Evolutionary conservation across 257 asterid genomes (phyloP).

Genomic region (Primulina tabacum): DNA sequence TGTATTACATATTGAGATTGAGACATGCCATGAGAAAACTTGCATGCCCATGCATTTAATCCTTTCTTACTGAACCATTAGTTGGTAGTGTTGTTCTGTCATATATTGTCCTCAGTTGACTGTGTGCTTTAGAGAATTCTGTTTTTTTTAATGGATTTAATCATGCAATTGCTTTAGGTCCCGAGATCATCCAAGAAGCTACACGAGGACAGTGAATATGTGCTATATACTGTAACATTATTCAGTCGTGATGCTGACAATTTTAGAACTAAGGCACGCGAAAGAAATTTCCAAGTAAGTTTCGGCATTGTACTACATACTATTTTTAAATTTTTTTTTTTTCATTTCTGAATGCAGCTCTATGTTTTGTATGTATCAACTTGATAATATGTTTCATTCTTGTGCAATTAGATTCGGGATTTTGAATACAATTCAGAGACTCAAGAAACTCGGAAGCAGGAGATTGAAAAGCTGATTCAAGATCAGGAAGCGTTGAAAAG

Average conservation of each 20-base stretch:
- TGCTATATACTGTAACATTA: conserved; percentile 71
- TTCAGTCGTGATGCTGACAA: conserved; percentile 93
- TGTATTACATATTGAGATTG: conserved; percentile 4
- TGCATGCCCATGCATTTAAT: conserved; percentile 7
- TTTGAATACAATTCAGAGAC: conserved; percentile 70
- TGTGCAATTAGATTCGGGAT: conserved; percentile 64
- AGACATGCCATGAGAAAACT: background rate
- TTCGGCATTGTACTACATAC: conserved; percentile 7
- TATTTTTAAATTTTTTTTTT: too few species aligned
- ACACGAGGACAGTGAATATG: conserved; percentile 82
- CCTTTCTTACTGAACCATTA: conserved; percentile 12
- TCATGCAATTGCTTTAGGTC: conserved; percentile 47
- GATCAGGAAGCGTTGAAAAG: conserved; percentile 52
- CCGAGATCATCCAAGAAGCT: conserved; percentile 95
- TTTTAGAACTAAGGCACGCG: conserved; percentile 86
- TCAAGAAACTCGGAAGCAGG: conserved; percentile 71
- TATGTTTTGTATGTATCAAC: too few species aligned
- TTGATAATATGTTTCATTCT: conserved; percentile 22
- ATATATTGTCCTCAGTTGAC: background rate
- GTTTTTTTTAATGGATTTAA: conserved; percentile 29
- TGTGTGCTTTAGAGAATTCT: conserved; percentile 19
- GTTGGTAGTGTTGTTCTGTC: conserved; percentile 3
- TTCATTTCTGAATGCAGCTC: background rate
- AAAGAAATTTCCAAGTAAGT: conserved; percentile 81
- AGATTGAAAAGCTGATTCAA: conserved; percentile 45